These are phyloP conservation scores for Collybia mongolica DNA, from an alignment of 768 basidiomycete genomes.

Conservation along the genomic window DNA sequence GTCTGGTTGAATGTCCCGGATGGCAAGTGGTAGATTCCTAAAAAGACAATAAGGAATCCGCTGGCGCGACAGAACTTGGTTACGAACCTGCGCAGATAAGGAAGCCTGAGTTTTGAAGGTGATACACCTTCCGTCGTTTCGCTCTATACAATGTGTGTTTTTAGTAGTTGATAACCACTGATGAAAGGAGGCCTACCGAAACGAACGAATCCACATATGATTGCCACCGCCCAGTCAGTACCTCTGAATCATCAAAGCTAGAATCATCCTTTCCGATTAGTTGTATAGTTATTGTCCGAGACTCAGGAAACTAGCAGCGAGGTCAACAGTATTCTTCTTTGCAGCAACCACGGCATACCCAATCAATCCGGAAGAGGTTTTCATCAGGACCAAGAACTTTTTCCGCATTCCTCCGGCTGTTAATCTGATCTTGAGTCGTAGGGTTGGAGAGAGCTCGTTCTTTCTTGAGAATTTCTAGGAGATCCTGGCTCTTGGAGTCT, in stretches of 20 bases:
- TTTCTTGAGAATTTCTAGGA: constrained; percentile 67
- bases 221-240: constrained; percentile 76
- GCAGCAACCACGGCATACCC: constrained; percentile 41
- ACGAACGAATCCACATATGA: constrained; percentile 77
- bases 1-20: constrained; percentile 38
- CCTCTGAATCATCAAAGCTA: constrained; percentile 73
- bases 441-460: constrained; percentile 59
- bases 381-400: constrained; percentile 74
- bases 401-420: constrained; percentile 64
- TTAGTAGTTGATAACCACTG: neutral
- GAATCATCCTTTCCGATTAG: constrained; percentile 80
- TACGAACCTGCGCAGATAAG: constrained; percentile 68
- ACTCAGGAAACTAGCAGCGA: constrained; percentile 52
- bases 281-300: constrained; percentile 69
- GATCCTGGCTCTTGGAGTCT: constrained; percentile 69
- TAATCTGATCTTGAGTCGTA: constrained; percentile 71
- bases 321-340: neutral
- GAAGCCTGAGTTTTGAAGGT: constrained; percentile 42
- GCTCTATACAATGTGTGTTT: constrained; percentile 34
- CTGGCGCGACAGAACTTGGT: too few species aligned
- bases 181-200: constrained; percentile 39
- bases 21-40: constrained; percentile 38
- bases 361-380: constrained; percentile 77
- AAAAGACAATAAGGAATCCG: constrained; percentile 1
- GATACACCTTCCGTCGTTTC: constrained; percentile 57